phyloP scores from a whole-genome alignment of 306 rosid species.

The Gastrolobium villosum region DNA sequence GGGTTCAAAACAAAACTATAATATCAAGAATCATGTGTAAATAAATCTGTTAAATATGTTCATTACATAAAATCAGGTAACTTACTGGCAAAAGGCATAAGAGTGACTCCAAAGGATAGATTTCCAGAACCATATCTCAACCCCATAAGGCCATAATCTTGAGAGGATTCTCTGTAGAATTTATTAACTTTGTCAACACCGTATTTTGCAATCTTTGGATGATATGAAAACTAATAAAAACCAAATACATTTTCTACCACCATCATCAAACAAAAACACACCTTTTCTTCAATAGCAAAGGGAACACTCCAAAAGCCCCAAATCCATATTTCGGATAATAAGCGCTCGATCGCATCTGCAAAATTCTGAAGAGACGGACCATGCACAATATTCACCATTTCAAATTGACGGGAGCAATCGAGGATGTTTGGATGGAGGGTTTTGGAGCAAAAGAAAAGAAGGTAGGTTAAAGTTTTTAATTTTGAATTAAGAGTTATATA shows the following conservation, averaged over 20 bases:
- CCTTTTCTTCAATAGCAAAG: conserved; percentile 82
- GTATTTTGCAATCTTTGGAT: conserved; percentile 36
- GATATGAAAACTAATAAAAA: conserved; percentile 46
- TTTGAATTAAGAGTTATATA: not conserved
- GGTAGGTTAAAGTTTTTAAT: too few relatives aligned
- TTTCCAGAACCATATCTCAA: conserved; percentile 90
- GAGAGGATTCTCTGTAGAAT: conserved; percentile 68
- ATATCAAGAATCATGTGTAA: not conserved
- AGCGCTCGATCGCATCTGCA: conserved; percentile 81
- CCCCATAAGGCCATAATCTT: conserved; percentile 84
- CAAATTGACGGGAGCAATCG: conserved; percentile 17
- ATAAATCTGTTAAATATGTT: conserved; percentile 11
- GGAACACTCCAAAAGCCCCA: conserved; percentile 92
- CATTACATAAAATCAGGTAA: conserved; percentile 29
- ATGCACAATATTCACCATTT: conserved; percentile 37
- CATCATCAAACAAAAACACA: conserved; percentile 49
- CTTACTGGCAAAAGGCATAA: conserved; percentile 80
- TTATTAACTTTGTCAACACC: conserved; percentile 50
- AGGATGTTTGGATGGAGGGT: not conserved
- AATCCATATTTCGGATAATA: conserved; percentile 86
- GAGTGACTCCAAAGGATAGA: conserved; percentile 78
- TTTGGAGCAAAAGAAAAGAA: not conserved
- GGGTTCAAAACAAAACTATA: conserved; percentile 22
- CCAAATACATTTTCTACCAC: conserved; percentile 38
- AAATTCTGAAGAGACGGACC: conserved; percentile 65